phyloP scores from a whole-genome alignment of 2,329 filamentous ascomycete genomes.

The Pseudogymnoascus sp. region DNA sequence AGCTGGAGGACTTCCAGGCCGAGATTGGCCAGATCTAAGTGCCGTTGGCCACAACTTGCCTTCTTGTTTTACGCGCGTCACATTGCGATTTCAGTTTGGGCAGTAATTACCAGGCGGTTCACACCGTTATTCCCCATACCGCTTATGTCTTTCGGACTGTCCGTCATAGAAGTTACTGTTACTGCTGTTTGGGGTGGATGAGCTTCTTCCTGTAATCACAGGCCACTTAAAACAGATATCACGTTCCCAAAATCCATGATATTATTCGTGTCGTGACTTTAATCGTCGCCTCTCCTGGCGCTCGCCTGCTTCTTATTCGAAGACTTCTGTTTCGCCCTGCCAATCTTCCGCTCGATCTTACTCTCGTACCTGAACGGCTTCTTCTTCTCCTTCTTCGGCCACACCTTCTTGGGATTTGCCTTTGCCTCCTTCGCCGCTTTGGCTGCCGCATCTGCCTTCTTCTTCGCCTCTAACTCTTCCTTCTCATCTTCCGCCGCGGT shows the following conservation, averaged over 20 bases:
- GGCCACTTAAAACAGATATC: constrained; percentile 9
- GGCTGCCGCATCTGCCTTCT: constrained; percentile 27
- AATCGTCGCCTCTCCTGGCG: constrained; percentile 25
- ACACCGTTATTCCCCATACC: constrained; percentile 1
- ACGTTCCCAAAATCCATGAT: not conserved
- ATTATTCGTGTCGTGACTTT: constrained; percentile 5
- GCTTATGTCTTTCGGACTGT: not conserved
- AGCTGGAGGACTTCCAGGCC: constrained; percentile 80
- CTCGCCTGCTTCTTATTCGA: constrained; percentile 42
- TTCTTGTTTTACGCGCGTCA: constrained; percentile 7
- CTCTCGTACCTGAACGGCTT: constrained; percentile 89
- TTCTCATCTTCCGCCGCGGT: constrained; percentile 38
- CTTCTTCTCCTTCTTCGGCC: constrained; percentile 66
- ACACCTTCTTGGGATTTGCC: constrained; percentile 39
- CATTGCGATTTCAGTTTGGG: constrained; percentile 7
- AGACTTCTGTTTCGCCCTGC: constrained; percentile 61
- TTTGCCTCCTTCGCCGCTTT: constrained; percentile 31
- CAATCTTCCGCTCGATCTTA: constrained; percentile 73
- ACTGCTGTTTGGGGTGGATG: constrained; percentile 8
- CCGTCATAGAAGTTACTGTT: constrained; percentile 6
- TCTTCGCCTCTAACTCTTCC: constrained; percentile 27
- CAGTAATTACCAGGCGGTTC: constrained; percentile 6
- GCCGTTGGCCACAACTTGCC: not conserved
- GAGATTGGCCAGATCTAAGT: constrained; percentile 89
- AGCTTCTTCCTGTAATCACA: constrained; percentile 8